Evolutionary conservation across 2,329 filamentous ascomycete species (phyloP).

Genomic region (Sporothrix pallida): DNA sequence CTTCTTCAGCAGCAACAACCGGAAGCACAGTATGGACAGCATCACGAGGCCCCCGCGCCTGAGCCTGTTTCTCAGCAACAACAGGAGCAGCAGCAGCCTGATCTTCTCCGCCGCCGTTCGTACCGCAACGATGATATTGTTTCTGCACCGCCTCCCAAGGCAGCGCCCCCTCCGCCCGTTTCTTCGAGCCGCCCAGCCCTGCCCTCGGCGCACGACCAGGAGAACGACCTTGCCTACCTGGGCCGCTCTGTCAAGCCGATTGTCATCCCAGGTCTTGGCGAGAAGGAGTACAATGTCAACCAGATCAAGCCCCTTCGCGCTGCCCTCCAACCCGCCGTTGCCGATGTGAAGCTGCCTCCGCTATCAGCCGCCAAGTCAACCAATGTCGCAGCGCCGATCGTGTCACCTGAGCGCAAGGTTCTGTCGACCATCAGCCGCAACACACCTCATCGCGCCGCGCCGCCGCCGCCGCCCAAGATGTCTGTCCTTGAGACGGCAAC

Average conservation of each 20-base stretch:
- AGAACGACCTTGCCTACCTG: conserved; percentile 79
- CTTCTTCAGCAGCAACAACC: neutral
- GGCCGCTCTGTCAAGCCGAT: conserved; percentile 64
- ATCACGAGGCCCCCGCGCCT: neutral
- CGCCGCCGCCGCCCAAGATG: conserved; percentile 90
- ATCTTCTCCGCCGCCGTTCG: conserved; percentile 16
- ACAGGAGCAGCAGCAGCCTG: neutral
- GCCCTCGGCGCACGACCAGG: conserved; percentile 74
- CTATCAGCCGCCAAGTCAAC: neutral
- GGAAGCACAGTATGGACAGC: neutral
- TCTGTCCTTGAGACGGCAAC: conserved; percentile 92
- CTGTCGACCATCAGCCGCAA: conserved; percentile 62
- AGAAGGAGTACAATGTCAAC: conserved; percentile 52
- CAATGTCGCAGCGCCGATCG: neutral
- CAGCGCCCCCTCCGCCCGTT: conserved; percentile 61
- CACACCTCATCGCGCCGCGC: conserved; percentile 79
- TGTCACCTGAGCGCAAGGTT: conserved; percentile 59
- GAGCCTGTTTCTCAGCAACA: neutral
- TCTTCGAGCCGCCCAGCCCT: conserved; percentile 54
- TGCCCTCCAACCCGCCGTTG: conserved; percentile 20
- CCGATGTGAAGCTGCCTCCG: conserved; percentile 12
- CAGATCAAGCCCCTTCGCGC: conserved; percentile 52
- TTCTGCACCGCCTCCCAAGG: conserved; percentile 45
- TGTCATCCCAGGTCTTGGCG: conserved; percentile 45
- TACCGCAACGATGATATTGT: neutral